phyloP scores from a whole-genome alignment of 495 filamentous ascomycete species.

The Penicillium psychrofluorescens region DNA sequence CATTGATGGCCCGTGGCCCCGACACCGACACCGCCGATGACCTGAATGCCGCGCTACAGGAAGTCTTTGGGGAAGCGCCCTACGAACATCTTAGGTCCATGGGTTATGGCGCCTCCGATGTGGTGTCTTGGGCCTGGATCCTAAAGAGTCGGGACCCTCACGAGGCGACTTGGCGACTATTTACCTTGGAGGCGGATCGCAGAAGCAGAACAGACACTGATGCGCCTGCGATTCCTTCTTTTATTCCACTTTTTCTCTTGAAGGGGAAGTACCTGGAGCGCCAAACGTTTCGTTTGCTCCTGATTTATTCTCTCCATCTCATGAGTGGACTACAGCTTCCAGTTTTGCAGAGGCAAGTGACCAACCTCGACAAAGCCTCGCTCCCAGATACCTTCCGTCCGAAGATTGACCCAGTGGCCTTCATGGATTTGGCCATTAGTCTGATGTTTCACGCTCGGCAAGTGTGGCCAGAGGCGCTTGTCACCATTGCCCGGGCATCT shows the following conservation, averaged over 20 bases:
- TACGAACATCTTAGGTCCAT: constrained; percentile 25
- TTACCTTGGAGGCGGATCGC: constrained; percentile 23
- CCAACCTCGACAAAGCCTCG: neutral
- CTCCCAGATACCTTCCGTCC: constrained; percentile 6
- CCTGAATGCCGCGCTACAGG: constrained; percentile 19
- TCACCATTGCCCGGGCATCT: constrained; percentile 35
- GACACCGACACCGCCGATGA: neutral
- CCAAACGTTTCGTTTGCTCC: constrained; percentile 33
- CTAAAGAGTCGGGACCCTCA: constrained; percentile 34
- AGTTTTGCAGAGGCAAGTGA: neutral
- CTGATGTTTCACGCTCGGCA: constrained; percentile 52
- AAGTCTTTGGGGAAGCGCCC: constrained; percentile 27
- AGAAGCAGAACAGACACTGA: constrained; percentile 1
- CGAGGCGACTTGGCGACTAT: constrained; percentile 34
- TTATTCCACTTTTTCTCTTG: constrained; percentile 44
- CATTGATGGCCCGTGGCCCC: constrained; percentile 12
- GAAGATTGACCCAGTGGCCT: constrained; percentile 19
- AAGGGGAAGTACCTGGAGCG: constrained; percentile 33
- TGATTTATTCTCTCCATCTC: constrained; percentile 34
- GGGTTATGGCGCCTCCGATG: constrained; percentile 40
- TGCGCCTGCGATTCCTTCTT: constrained; percentile 29
- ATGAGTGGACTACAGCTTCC: constrained; percentile 27
- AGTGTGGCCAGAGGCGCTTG: constrained; percentile 50
- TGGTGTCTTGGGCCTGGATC: constrained; percentile 53
- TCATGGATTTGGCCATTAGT: constrained; percentile 35